Evolutionary conservation across 768 basidiomycete species (phyloP), one percentile per base, ranked within the genome.

Genomic region (Termitomyces titanicus): DNA sequence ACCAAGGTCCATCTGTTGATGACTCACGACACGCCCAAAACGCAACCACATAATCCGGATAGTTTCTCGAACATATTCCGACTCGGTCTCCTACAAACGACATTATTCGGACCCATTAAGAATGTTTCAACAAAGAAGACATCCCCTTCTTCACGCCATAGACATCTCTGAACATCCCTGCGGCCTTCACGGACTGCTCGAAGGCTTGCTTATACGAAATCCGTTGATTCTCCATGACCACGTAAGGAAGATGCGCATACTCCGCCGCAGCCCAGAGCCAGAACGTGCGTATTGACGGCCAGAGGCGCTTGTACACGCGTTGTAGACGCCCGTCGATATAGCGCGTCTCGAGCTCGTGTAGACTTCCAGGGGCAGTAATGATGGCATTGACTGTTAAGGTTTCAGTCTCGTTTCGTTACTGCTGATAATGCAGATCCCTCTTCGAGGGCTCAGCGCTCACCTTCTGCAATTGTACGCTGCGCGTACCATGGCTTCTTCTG

Each of bases 221-320:
- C 7, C 79, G 68, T 46, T 79, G 72, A 2, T 69, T 63, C 60
- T 82, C 81, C 60, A 76, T 82, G 13, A 84, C 76, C 48, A 81
- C 56, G 60, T 81, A 84, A 1, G 74, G 70, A 18, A 66, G 66
- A 51, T 77, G 66, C 45, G 54, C 63, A 55, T 77, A 75, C 47
- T 72, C 58, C 37, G 70, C 50, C 3, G 68, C 64, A 0, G 67
- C 56, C 57, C 64, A 64, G 8, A 78, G 65, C 81, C 81, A 84
- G 64, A 83, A 79, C 17, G 63, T 64, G 10, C 82, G 75, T 11
- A 80, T 61, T 3, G 77, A 77, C 0, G 77, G 76, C 70, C 71
- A 80, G 11, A 79, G 65, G 50, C 79, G 74, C 67, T 82, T 82
- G 68, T 81, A 85, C 4, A 79, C 77, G 13, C 76, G 74, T 48